Evolutionary conservation across 1,284 basidiomycete genomes (phyloP), one percentile per base, ranked within the genome.

Genomic region (Naganishia albida): DNA sequence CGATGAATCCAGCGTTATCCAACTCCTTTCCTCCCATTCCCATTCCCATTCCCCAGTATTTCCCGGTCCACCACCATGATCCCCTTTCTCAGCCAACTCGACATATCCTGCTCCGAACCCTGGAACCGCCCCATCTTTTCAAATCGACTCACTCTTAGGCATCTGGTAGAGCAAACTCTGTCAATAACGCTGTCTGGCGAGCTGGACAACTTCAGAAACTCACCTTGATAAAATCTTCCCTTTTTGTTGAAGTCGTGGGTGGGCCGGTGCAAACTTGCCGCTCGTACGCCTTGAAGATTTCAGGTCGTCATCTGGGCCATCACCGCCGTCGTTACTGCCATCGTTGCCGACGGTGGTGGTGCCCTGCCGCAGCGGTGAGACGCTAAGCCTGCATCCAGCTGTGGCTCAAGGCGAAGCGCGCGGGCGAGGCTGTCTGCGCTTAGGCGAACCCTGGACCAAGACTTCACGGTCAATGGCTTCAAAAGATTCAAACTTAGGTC

Each of bases 121-220:
- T 43, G 48, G 26, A 42, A 34, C 34, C 23, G 38, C 40, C 4
- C 39, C 43, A 25, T 39, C 34, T 39, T 18, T 49, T 46, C 42
- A 42, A 50, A 30, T 34, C 34, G 10, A 77, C 75, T 77, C 73
- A 77, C 75, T 77, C 72, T 77, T 77, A 69, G 74, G 73, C 75
- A 77, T 77, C 73, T 75, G 69, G 13, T 39, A 39, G 8, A 8
- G 15, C 7, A 39, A 12, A 53, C 2, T 28, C 28, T 30, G 51
- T 53, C 51, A 53, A 38, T 53, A 53, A 6, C 34, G 46, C 20
- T 20, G 18, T 13, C 34, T 15, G 7, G 1, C 26, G 12, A 6
- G 18, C 34, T 4, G 30, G 20, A 38, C 51, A 18, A 20, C 51
- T 16, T 38, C 3, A 7, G 8, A 15, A 30, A 60, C 57, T 34